Base-by-base conservation (phyloP, 345 rosid species). In the Syzygium grande region DNA sequence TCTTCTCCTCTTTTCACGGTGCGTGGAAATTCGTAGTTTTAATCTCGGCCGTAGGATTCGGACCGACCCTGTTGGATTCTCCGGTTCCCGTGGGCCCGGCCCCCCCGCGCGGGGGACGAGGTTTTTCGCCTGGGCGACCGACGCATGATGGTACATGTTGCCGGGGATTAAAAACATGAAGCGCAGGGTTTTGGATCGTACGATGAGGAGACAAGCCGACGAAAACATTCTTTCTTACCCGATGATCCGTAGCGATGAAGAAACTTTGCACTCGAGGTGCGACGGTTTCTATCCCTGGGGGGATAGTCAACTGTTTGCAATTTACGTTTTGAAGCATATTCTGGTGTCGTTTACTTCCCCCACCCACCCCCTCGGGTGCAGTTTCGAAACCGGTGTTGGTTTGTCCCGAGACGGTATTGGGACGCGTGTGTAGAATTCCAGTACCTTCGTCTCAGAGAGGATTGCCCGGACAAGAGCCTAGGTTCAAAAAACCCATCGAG, bases 361-460 rank as follows among this genome's bases (percentile, higher is more conserved):
- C 21, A n/a, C 11, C 0, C 38, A 2, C 38, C 38, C 38, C 38
- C n/a, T 0, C 2, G 15, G 54, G 6, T 0, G 9, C 15, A 15
- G 9, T 29, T 30, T 65, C 5, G 2, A 68, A 68, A 34, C 34
- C 11, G 2, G 22, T 34, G 41, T 68, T 17, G 10, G 34, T 34
- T 68, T 68, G 79, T 34, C 46, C 22, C 3, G 23, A 2, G 9
- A 68, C 5, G 11, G 2, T 34, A 34, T 30, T 3, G 3, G 10
- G 7, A 17, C 1, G 1, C 3, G 0, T 9, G 25, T 17, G 1
- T 1, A 5, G 0, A 9, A 10, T 9, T 11, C 41, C 5, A 11
- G 8, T 34, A 38, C 46, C 25, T 68, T 17, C 0, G 0, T 34
- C 34, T 34, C 4, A 68, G 41, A 68, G 25, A 68, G 34, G 21